Conservation (phyloP, 2,329 filamentous ascomycete species). For the Didymella sp. region DNA sequence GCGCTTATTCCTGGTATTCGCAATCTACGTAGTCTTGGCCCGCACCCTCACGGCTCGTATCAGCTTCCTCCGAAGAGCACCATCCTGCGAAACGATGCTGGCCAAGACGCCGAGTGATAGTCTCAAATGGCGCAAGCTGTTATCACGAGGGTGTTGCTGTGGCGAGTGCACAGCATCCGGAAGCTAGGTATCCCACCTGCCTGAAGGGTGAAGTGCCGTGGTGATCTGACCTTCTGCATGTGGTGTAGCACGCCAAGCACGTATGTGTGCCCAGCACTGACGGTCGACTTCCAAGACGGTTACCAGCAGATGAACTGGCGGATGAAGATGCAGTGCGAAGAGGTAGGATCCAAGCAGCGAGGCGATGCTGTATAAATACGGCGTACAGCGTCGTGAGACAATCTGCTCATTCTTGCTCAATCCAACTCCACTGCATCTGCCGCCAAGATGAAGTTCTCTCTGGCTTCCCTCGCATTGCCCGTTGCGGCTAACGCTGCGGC, state of each 20-base stretch:
- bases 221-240: constrained; percentile 20
- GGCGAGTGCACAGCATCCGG: constrained; percentile 14
- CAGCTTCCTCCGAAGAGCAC: constrained; percentile 8
- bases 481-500: constrained; percentile 32
- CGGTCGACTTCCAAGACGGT: constrained; percentile 20
- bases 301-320: constrained; percentile 12
- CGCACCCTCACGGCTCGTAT: not conserved
- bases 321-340: constrained; percentile 7
- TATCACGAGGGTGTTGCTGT: constrained; percentile 16
- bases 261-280: constrained; percentile 10
- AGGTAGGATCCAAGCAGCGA: constrained; percentile 2
- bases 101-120: constrained; percentile 22
- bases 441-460: constrained; percentile 37
- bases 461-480: constrained; percentile 32
- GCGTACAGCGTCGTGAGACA: constrained; percentile 4
- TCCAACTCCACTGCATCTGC: constrained; percentile 19
- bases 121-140: constrained; percentile 15
- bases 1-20: not conserved
- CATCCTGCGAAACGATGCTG: constrained; percentile 2
- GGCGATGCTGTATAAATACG: constrained; percentile 28
- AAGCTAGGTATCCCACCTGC: constrained; percentile 20
- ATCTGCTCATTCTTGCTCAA: constrained; percentile 37
- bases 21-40: constrained; percentile 10
- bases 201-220: constrained; percentile 13
- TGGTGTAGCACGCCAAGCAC: constrained; percentile 17